phyloP scores from a whole-genome alignment of 2,329 filamentous ascomycete species.

The Paracorniculantispora psalliotae region DNA sequence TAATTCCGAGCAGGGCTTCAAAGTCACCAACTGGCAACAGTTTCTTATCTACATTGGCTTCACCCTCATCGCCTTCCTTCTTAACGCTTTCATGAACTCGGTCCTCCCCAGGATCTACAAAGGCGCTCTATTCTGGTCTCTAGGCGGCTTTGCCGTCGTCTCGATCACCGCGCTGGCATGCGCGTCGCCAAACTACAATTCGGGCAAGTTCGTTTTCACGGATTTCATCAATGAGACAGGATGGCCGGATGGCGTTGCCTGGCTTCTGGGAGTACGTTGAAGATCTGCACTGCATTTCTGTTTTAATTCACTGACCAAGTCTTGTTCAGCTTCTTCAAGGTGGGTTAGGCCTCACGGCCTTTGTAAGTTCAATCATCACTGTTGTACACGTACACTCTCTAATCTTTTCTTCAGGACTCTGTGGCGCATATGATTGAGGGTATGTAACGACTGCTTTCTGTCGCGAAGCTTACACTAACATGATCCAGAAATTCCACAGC shows the following conservation, averaged over 20 bases:
- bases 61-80: constrained; percentile 23
- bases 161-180: constrained; percentile 63
- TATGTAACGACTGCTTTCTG: background rate
- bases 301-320: background rate
- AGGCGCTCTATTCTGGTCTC: constrained; percentile 64
- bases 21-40: constrained; percentile 59
- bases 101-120: constrained; percentile 49
- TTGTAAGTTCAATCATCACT: constrained; percentile 19
- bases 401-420: constrained; percentile 21
- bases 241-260: constrained; percentile 30
- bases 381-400: no score
- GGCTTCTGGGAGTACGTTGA: constrained; percentile 25
- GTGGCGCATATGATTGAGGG: constrained; percentile 32
- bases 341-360: constrained; percentile 28
- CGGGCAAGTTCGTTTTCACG: constrained; percentile 26
- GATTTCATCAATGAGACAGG: constrained; percentile 29
- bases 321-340: constrained; percentile 24
- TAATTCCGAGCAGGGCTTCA: constrained; percentile 35
- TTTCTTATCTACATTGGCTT: constrained; percentile 48
- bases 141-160: constrained; percentile 63
- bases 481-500: constrained; percentile 25
- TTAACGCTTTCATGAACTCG: constrained; percentile 28
- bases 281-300: fast-evolving
- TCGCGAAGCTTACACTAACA: background rate
- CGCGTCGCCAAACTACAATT: constrained; percentile 54